Conservation (phyloP, 805 yeast genomes). For the Candida rishiriensis region DNA sequence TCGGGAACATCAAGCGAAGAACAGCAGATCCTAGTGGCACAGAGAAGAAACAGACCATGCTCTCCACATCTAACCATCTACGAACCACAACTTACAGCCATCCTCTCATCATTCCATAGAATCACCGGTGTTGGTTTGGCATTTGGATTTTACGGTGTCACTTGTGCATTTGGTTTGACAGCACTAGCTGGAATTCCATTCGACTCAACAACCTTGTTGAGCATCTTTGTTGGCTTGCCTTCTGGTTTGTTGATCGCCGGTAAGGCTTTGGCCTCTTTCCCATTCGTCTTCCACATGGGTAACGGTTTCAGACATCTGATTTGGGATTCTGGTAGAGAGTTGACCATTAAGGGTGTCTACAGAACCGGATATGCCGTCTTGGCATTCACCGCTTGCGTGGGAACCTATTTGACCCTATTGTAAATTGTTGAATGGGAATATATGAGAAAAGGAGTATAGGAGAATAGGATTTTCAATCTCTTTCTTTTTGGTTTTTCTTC, state of each 20-base stretch:
- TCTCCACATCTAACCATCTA: slow-evolving; percentile 91
- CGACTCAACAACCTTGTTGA: slow-evolving; percentile 50
- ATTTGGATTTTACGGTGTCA: slow-evolving; percentile 69
- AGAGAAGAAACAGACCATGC: slow-evolving; percentile 81
- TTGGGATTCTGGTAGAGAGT: slow-evolving; percentile 86
- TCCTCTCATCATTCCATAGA: slow-evolving; percentile 79
- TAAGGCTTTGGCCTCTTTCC: slow-evolving; percentile 71
- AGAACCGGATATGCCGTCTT: slow-evolving; percentile 85
- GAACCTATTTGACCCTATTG: slow-evolving; percentile 52
- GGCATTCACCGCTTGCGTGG: slow-evolving; percentile 55
- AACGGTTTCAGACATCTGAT: slow-evolving; percentile 91
- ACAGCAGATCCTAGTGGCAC: slow-evolving; percentile 65
- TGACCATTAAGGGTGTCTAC: slow-evolving; percentile 83
- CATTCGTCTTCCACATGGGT: slow-evolving; percentile 80
- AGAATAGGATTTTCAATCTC: too few species aligned
- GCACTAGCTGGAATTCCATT: slow-evolving; percentile 56
- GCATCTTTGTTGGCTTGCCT: slow-evolving; percentile 61
- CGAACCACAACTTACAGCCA: slow-evolving; percentile 85
- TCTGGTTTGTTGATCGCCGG: slow-evolving; percentile 52
- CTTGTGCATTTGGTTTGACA: slow-evolving; percentile 69
- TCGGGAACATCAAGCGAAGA: slow-evolving; percentile 57
- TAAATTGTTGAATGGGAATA: slow-evolving; percentile 8
- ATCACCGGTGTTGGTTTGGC: slow-evolving; percentile 83
- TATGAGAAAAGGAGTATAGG: too few species aligned
- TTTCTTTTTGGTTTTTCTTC: too few species aligned